Evolutionary conservation across 164 flowering plant genomes (phyloP), one percentile per base, ranked within the genome.

Genomic region (Piper betle): DNA sequence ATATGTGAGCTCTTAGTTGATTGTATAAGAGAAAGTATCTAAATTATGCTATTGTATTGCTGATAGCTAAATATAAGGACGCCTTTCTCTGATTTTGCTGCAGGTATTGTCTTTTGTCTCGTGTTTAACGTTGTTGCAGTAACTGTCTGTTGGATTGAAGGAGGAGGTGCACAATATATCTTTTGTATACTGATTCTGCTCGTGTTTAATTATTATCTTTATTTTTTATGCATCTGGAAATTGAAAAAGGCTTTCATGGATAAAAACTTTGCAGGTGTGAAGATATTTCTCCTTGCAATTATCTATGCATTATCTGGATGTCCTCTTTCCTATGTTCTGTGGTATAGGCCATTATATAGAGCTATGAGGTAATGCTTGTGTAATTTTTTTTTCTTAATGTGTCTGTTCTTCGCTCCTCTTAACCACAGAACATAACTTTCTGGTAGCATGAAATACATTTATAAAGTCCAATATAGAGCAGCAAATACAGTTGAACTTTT

Each of bases 321-420:
- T 55, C 99, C 99, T 15, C 77, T 94, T 61, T 94, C 99, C 1
- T 94, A 91, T 75, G 80, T 94, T 52, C 75, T 94, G 54, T 94
- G 99, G 99, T 94, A 94, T 75, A 84, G 95, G 77, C 99, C 99
- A 57, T 81, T 94, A 25, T 94, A 94, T 75, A 87, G 95, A 62
- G 97, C 90, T 55, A 82, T 94, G 93, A 94, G 96, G 99, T 84
- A 82, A 52, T 39, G 6, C 16, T 2, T 43, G 50, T 7, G 50
- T 3, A 3, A 43, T 43, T 8, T 43, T 8, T 1, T 41, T 43
- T 43, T 43, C 12, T 10, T 7, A 43, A 43, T 10, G 50, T 43
- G 50, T 43, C 12, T 43, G 12, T n/a, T n/a, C n/a, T n/a, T n/a
- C n/a, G n/a, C n/a, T n/a, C n/a, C n/a, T n/a, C n/a, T n/a, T n/a